Conservation (phyloP, 73 alveolate species). For the Stentor roeselii region DNA sequence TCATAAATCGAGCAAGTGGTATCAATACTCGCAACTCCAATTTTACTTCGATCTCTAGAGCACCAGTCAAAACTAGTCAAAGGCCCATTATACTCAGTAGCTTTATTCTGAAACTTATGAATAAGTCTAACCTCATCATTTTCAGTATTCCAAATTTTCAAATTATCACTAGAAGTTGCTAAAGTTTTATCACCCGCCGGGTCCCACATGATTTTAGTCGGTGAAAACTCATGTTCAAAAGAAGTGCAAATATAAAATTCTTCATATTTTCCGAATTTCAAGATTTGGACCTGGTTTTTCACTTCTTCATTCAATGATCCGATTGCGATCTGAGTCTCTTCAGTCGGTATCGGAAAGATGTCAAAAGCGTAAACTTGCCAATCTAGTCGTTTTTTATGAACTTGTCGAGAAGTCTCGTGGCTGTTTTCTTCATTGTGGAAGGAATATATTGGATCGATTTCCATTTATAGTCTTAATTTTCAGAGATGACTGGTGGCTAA, state of each 20-base stretch:
- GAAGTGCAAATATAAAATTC: conserved; percentile 46
- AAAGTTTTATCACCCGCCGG: conserved; percentile 76
- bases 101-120: background rate
- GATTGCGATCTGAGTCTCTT: background rate
- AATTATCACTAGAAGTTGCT: conserved; percentile 79
- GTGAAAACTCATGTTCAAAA: conserved; percentile 87
- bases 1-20: conserved; percentile 99
- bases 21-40: conserved; percentile 95
- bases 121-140: conserved; percentile 32
- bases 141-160: conserved; percentile 65
- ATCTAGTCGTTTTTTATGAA: background rate
- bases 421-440: too few relatives aligned
- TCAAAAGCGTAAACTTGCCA: background rate
- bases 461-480: too few relatives aligned
- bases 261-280: background rate
- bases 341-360: background rate
- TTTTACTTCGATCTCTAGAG: conserved; percentile 66
- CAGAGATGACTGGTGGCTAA: too few relatives aligned
- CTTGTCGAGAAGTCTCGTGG: too few relatives aligned
- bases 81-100: conserved; percentile 72
- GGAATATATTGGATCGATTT: too few relatives aligned
- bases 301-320: background rate
- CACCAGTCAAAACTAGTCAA: conserved; percentile 98
- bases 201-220: conserved; percentile 95
- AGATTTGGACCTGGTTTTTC: background rate